phyloP scores from a whole-genome alignment of 2,329 filamentous ascomycete species.

The Colletotrichum simmondsii region DNA sequence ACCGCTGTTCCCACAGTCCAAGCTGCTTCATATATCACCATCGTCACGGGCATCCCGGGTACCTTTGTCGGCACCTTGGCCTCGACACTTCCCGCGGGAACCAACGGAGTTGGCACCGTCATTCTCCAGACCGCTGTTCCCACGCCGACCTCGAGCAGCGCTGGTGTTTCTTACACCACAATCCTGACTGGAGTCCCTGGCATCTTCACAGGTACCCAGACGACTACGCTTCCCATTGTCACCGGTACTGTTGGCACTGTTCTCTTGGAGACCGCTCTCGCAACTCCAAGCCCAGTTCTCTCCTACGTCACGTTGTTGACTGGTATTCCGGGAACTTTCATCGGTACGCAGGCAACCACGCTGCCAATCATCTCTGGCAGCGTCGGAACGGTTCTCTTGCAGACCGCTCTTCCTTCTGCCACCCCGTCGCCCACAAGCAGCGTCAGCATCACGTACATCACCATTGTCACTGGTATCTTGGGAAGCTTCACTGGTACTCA shows the following conservation, averaged over 20 bases:
- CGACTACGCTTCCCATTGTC: not conserved
- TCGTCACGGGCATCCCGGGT: slow-evolving; percentile 10
- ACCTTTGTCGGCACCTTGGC: not conserved
- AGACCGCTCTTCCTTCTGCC: slow-evolving; percentile 4
- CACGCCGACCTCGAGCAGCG: not conserved
- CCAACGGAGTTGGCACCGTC: not conserved
- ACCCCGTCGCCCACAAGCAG: not conserved
- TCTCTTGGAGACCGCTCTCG: slow-evolving; percentile 12
- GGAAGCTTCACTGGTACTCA: slow-evolving; percentile 4
- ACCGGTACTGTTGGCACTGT: slow-evolving; percentile 8
- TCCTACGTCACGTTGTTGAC: not conserved
- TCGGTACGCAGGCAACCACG: not conserved
- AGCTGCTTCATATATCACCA: not conserved
- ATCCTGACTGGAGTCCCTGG: slow-evolving; percentile 1
- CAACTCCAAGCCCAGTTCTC: not conserved
- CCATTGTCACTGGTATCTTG: slow-evolving; percentile 7
- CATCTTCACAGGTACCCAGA: slow-evolving; percentile 8
- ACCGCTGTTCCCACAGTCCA: not conserved
- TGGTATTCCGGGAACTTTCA: slow-evolving; percentile 1
- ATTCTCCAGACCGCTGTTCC: slow-evolving; percentile 7
- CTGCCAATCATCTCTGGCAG: not conserved
- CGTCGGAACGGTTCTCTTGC: slow-evolving; percentile 7
- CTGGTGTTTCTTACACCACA: not conserved
- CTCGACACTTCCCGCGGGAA: slow-evolving; percentile 9
- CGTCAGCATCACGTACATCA: not conserved